These are phyloP conservation scores for Melaleuca quinquenervia DNA, from an alignment of 345 rosid genomes.

Conservation along the genomic window DNA sequence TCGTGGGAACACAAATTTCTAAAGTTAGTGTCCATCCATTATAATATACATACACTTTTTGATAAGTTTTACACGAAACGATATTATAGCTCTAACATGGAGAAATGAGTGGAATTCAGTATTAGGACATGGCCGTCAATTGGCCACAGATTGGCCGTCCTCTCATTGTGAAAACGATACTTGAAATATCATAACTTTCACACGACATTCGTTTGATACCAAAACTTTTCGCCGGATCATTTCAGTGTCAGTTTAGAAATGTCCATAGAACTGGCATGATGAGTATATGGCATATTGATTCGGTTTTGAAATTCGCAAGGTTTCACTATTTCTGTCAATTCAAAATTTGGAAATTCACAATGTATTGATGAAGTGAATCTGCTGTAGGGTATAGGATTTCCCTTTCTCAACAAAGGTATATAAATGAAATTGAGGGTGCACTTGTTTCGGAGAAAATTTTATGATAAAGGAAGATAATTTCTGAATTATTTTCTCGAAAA, in stretches of 20 bases:
- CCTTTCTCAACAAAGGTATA: background rate
- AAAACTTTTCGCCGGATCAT: too few relatives aligned
- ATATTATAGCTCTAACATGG: background rate
- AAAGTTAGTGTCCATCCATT: background rate
- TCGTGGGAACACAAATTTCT: background rate
- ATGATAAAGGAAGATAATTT: background rate
- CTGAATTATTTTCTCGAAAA: background rate
- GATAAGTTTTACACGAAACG: fast-evolving
- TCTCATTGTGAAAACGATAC: fast-evolving
- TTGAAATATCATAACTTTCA: background rate
- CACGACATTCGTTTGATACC: fast-evolving
- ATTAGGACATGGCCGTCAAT: fast-evolving
- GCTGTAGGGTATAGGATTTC: background rate
- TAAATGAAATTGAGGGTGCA: background rate
- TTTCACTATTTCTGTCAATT: background rate
- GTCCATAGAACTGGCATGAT: background rate
- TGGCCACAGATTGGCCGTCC: fast-evolving
- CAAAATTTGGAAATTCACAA: background rate
- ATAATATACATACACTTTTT: background rate
- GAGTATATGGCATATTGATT: background rate
- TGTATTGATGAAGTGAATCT: background rate
- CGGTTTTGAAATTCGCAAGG: background rate
- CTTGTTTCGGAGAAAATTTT: background rate
- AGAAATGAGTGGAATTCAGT: background rate
- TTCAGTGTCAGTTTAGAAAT: background rate